Conservation (phyloP, 306 rosid species). For the Dryas alaskensis region DNA sequence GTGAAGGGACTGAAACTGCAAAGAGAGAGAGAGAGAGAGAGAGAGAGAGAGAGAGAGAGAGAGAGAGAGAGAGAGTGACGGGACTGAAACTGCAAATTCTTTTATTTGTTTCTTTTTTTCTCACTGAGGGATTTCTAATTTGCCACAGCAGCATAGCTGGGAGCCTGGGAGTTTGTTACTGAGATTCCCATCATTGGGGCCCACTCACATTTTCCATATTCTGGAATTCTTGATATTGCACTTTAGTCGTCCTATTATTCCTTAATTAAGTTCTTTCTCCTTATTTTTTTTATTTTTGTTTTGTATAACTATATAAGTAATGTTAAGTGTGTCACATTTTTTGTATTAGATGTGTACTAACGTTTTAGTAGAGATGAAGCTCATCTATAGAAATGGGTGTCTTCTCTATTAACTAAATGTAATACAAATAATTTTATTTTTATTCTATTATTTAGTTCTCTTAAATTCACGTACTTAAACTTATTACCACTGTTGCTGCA, state of each 20-base stretch:
- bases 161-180: constrained; percentile 23
- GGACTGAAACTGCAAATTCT: background rate
- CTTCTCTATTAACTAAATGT: no score
- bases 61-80: background rate
- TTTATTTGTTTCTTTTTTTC: background rate
- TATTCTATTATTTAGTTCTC: no score
- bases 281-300: background rate
- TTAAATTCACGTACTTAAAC: no score
- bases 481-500: no score
- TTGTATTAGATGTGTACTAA: no score
- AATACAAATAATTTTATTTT: no score
- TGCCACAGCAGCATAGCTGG: constrained; percentile 14
- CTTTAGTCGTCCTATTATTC: background rate
- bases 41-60: background rate
- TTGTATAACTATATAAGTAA: no score
- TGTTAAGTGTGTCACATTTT: no score
- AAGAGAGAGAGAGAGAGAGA: background rate
- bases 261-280: background rate
- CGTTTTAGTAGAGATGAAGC: no score
- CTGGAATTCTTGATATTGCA: background rate
- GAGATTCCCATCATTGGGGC: constrained; percentile 32
- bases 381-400: no score
- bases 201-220: constrained; percentile 33
- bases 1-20: constrained; percentile 1
- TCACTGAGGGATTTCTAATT: background rate